Base-by-base conservation (phyloP, 2,329 filamentous ascomycete genomes). In the Gliomastix tumulicola region DNA sequence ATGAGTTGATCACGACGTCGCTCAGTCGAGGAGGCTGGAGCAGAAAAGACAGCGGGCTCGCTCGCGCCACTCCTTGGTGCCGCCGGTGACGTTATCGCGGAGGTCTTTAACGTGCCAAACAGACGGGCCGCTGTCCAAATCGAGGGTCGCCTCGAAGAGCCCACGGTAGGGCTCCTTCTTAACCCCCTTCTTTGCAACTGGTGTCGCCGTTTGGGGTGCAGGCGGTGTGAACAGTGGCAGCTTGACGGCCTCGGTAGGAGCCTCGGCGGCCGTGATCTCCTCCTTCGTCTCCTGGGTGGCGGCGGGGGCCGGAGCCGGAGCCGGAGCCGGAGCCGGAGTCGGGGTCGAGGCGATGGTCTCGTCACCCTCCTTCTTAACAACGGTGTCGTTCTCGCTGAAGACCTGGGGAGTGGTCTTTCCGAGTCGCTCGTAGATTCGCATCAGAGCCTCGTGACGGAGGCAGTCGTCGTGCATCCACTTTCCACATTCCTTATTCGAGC, bases 381-480 rank as follows among this genome's bases (percentile, higher is more conserved):
- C 43, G 18, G 49, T 56, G 17, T 64, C 57, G 32, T 57, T 57
- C 21, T 62, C 59, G 11, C 56, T 49, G 11, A 55, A 47, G 28
- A 60, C 52, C 46, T 76, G 69, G 4, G 74, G 71, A 43, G 64
- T 71, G 39, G 70, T 63, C 35, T 54, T 60, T 25, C 74, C 71
- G 7, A 79, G 57, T 36, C 63, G 62, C 21, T 67, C 58, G 49
- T 63, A 76, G 1, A 71, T 67, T 21, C 62, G 61, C 48, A 62
- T 56, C 11, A 80, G 61, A 5, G 70, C 64, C 12, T 75, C 69
- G 45, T 77, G 68, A 21, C 68, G 60, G n/a, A 83, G 60, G 46
- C 79, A 83, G 32, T 78, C 70, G 38, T 76, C 68, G 46, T 83
- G 79, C 41, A 82, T 68, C 79, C 79, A 82, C 37, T 66, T 69